phyloP scores from a whole-genome alignment of 2,329 filamentous ascomycete species.

The Aspergillus neoniger region DNA sequence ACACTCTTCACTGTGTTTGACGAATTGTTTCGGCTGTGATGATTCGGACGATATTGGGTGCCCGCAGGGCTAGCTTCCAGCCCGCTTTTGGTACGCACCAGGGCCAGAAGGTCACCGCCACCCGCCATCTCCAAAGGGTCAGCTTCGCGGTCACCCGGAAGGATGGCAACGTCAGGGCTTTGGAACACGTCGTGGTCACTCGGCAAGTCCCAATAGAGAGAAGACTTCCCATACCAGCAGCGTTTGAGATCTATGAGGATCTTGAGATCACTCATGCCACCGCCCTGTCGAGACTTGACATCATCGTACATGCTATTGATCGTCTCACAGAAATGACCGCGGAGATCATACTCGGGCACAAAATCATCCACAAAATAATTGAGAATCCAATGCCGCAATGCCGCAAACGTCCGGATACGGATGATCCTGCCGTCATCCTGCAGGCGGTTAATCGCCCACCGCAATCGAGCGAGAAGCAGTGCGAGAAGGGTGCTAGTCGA shows the following conservation, averaged over 20 bases:
- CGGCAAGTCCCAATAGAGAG: conserved; percentile 80
- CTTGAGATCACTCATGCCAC: conserved; percentile 69
- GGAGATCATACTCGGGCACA: conserved; percentile 71
- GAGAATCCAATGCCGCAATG: conserved; percentile 92
- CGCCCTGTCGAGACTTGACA: conserved; percentile 53
- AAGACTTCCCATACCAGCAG: conserved; percentile 91
- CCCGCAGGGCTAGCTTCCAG: conserved; percentile 2
- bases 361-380: conserved; percentile 99
- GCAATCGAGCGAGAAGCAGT: conserved; percentile 79
- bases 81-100: conserved; percentile 19
- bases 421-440: conserved; percentile 91
- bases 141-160: conserved; percentile 70
- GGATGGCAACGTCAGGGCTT: conserved; percentile 66
- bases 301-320: conserved; percentile 66
- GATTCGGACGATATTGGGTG: conserved; percentile 17
- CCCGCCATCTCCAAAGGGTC: conserved; percentile 41
- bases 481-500: conserved; percentile 73
- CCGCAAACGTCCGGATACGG: conserved; percentile 93
- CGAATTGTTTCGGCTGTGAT: conserved; percentile 41
- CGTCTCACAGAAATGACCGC: conserved; percentile 75
- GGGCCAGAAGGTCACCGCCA: conserved; percentile 22
- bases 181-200: conserved; percentile 63
- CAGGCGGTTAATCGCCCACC: conserved; percentile 78
- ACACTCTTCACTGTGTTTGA: conserved; percentile 38
- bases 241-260: conserved; percentile 94